Percentiles rank a stretch among this genome's conserved stretches.
Conservation (phyloP, 345 rosid species). For the Citrus cavaleriei region DNA sequence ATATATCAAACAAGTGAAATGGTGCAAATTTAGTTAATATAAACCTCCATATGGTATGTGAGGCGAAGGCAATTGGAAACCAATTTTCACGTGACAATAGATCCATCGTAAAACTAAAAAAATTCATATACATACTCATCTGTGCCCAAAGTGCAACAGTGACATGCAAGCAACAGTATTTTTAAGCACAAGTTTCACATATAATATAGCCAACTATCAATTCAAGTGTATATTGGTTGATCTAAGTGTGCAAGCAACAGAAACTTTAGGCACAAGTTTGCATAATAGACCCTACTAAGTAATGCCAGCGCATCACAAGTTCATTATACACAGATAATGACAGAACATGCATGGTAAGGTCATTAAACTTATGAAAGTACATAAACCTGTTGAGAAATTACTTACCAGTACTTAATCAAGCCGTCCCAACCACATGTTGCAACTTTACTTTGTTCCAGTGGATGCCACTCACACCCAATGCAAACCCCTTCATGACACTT, state of each 20-base stretch:
- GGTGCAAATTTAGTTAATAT: not conserved
- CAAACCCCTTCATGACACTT: conserved; percentile 92
- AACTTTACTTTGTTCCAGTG: conserved; percentile 93
- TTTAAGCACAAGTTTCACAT: not conserved
- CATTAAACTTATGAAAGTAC: not conserved
- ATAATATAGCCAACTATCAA: no score
- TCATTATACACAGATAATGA: not conserved
- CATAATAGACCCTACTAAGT: not conserved
- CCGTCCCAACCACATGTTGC: conserved; percentile 99
- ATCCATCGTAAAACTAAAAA: not conserved
- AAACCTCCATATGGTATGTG: not conserved
- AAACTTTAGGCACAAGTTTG: no score
- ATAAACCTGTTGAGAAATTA: conserved; percentile 6
- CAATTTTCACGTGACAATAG: not conserved
- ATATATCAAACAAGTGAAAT: not conserved
- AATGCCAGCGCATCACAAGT: not conserved
- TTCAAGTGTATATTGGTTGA: no score
- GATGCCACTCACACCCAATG: conserved; percentile 96
- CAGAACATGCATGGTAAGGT: not conserved
- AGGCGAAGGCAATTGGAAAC: not conserved
- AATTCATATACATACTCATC: not conserved
- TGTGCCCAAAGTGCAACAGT: not conserved
- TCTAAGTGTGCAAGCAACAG: no score
- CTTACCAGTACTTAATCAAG: conserved; percentile 94
- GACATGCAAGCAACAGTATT: not conserved